Evolutionary conservation across 345 rosid genomes (phyloP).

Genomic region (Lenwebbia sp.): DNA sequence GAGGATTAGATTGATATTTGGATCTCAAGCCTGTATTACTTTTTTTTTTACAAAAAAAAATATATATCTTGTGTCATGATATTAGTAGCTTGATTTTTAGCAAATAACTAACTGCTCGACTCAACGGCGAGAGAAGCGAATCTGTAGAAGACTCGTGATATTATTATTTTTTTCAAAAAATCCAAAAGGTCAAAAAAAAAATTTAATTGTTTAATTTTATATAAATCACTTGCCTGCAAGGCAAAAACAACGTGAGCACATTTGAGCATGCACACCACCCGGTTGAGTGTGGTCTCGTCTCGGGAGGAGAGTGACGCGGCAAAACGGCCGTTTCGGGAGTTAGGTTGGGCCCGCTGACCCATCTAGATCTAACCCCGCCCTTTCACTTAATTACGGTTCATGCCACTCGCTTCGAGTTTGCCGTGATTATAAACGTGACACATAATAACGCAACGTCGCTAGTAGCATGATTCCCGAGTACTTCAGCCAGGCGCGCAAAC

Average conservation of each 20-base stretch:
- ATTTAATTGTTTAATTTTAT: background rate
- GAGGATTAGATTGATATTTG: background rate
- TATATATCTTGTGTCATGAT: background rate
- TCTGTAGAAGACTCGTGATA: background rate
- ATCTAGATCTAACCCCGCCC: background rate
- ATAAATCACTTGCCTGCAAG: background rate
- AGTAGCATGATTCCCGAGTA: background rate
- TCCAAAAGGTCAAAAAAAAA: background rate
- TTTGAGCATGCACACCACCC: background rate
- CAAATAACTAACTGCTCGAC: background rate
- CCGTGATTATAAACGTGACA: background rate
- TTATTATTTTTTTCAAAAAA: background rate
- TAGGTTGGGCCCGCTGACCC: background rate
- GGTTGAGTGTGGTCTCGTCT: background rate
- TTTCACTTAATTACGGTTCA: background rate
- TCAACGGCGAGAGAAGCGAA: background rate
- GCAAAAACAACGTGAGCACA: background rate
- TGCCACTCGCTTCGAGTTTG: background rate
- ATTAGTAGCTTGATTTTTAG: background rate
- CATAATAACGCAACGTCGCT: background rate
- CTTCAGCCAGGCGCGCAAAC: background rate
- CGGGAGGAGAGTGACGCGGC: background rate
- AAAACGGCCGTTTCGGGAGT: background rate
- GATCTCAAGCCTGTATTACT: background rate
- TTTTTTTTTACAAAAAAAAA: background rate